Evolutionary conservation across 768 basidiomycete genomes (phyloP).

Genomic region (Leucocoprinus leucothites): DNA sequence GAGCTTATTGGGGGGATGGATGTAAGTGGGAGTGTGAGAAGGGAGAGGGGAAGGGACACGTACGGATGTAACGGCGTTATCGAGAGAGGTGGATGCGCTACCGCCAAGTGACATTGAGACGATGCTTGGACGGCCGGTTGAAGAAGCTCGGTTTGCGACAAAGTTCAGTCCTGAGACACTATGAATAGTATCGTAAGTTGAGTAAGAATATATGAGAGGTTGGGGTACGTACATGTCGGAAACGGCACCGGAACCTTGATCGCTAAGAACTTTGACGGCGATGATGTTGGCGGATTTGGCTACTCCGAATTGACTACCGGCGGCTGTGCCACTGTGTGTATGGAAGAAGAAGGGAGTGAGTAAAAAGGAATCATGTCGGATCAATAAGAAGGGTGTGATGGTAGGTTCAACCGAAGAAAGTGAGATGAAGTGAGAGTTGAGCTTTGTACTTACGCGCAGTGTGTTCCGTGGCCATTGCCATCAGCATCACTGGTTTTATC

Average conservation of each 20-base stretch:
- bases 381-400: background rate
- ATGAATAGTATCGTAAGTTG: background rate
- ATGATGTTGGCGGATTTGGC: slow-evolving; percentile 30
- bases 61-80: slow-evolving; percentile 27
- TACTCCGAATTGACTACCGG: slow-evolving; percentile 22
- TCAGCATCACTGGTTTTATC: slow-evolving; percentile 26
- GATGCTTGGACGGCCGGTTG: slow-evolving; percentile 24
- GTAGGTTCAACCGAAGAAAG: background rate
- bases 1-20: slow-evolving; percentile 17
- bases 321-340: slow-evolving; percentile 20
- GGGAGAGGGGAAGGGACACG: background rate
- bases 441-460: slow-evolving; percentile 21
- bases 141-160: slow-evolving; percentile 18
- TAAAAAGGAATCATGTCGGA: background rate
- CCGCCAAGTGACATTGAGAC: slow-evolving; percentile 34
- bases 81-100: slow-evolving; percentile 19
- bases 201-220: background rate
- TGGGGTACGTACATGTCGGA: slow-evolving; percentile 16
- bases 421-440: background rate
- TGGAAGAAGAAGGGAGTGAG: background rate
- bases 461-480: slow-evolving; percentile 39
- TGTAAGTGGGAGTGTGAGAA: background rate
- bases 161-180: slow-evolving; percentile 28
- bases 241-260: slow-evolving; percentile 19
- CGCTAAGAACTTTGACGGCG: slow-evolving; percentile 39